Evolutionary conservation across 805 yeast species (phyloP), one percentile per base, ranked within the genome.

Genomic region (Wickerhamiella galacta): DNA sequence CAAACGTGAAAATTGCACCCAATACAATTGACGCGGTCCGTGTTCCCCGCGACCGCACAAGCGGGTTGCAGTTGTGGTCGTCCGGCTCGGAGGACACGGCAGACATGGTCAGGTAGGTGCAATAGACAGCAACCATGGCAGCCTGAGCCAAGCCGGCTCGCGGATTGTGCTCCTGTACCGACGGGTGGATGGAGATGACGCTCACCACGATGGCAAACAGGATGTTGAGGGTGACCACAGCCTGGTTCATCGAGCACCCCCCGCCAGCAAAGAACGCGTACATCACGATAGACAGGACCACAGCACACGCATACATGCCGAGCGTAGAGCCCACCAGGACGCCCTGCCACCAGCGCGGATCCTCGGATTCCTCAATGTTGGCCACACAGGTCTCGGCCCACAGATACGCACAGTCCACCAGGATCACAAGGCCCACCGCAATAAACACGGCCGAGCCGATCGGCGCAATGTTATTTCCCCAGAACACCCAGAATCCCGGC

Each of bases 71-170:
- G 45, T 63, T 61, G 50, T 66, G 72, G 58, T 87, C 96, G 56
- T 90, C 98, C 0, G 98, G 99, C 54, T 87, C 96, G 9, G 93
- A 75, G 1, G 94, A 76, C 45, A 90, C 92, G 0, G 96, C 98
- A 38, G 90, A 74, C 62, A 90, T 70, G 2, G 83, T 73, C 45
- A 90, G 60, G 51, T 90, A 90, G 0, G 95, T 78, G 54, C 96
- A 82, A 56, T 90, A 90, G 16, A 83, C 67, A 9, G 87, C 75
- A 23, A 93, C 96, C 85, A 92, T 85, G 11, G 94, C 83, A 8
- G 93, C 68, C 59, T 90, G 99, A 3, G 98, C 95, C 31, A 90
- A 61, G 2, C 98, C 99, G 2, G 95, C 93, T 44, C 78, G 80
- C 4, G 96, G 93, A 54, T 92, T 92, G 48, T 68, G 72, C 51